A percentile compares a stretch with the other conserved stretches of the same genome.
These are phyloP conservation scores for Asparagopsis taxiformis DNA, from an alignment of 31 red algal species.

Conservation along the genomic window DNA sequence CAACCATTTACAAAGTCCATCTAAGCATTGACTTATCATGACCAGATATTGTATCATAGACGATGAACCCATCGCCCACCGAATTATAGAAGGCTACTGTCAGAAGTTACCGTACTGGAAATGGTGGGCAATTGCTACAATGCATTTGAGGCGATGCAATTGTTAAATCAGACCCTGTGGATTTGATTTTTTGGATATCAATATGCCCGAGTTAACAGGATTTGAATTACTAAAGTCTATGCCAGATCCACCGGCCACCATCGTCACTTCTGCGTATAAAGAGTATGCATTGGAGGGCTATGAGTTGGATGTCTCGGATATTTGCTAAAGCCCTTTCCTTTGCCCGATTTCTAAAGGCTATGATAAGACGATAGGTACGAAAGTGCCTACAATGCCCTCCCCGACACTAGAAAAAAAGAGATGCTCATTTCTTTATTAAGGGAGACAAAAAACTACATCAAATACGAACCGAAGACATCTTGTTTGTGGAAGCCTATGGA, in stretches of 20 bases:
- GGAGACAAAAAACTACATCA: too few relatives aligned
- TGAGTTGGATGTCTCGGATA: background rate
- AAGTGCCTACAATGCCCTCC: too few relatives aligned
- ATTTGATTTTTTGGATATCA: background rate
- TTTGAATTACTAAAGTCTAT: background rate
- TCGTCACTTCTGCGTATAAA: background rate
- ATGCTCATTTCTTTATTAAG: too few relatives aligned
- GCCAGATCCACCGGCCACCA: background rate
- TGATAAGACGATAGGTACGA: too few relatives aligned
- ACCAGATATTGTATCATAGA: background rate
- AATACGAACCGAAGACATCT: too few relatives aligned
- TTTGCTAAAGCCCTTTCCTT: too few relatives aligned
- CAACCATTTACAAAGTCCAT: too few relatives aligned
- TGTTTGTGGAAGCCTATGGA: too few relatives aligned
- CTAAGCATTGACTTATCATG: too few relatives aligned
- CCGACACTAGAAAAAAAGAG: too few relatives aligned
- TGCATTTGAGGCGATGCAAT: background rate
- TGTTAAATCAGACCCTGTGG: background rate
- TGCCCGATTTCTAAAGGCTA: too few relatives aligned
- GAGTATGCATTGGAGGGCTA: background rate
- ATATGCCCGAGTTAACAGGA: background rate
- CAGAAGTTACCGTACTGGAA: background rate
- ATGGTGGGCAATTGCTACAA: background rate
- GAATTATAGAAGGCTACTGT: background rate
- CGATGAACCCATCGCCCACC: background rate